Percentiles rank a stretch among this genome's conserved stretches.
These are phyloP conservation scores for Aspergillus mulundensis DNA, from an alignment of 495 filamentous ascomycete species.

Conservation along the genomic window DNA sequence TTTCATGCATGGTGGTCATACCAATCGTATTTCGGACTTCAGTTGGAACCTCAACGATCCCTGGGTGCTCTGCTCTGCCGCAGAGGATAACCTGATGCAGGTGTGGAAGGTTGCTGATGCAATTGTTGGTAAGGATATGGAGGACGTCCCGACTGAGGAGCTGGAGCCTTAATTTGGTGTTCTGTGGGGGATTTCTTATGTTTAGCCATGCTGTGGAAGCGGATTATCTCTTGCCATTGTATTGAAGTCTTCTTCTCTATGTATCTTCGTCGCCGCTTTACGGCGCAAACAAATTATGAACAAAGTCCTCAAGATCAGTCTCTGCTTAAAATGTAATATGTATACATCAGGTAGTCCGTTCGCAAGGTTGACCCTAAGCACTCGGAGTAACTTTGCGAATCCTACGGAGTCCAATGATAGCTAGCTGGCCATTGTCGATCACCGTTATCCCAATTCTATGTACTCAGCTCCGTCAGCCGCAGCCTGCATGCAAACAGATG, in stretches of 20 bases:
- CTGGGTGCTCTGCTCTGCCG: slow-evolving; percentile 90
- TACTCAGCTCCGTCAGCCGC: background rate
- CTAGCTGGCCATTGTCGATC: background rate
- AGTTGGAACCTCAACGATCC: slow-evolving; percentile 96
- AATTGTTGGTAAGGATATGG: slow-evolving; percentile 77
- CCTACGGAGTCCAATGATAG: background rate
- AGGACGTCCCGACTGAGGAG: slow-evolving; percentile 75
- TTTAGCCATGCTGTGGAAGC: background rate
- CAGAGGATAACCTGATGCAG: slow-evolving; percentile 95
- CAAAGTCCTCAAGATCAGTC: background rate
- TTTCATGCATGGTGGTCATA: slow-evolving; percentile 99
- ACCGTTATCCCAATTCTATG: background rate
- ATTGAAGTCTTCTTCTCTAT: background rate
- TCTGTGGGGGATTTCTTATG: background rate
- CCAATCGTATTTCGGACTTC: slow-evolving; percentile 92
- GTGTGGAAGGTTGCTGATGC: slow-evolving; percentile 93
- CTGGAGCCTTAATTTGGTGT: slow-evolving; percentile 51
- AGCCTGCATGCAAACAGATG: background rate
- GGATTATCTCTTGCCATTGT: background rate
- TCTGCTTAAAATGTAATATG: background rate
- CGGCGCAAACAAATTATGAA: background rate
- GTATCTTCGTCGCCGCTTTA: background rate
- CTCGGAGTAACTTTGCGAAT: background rate
- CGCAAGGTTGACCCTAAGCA: no score
- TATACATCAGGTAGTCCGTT: no score